phyloP scores from a whole-genome alignment of 257 asterid species.

The Solanum pimpinellifolium region DNA sequence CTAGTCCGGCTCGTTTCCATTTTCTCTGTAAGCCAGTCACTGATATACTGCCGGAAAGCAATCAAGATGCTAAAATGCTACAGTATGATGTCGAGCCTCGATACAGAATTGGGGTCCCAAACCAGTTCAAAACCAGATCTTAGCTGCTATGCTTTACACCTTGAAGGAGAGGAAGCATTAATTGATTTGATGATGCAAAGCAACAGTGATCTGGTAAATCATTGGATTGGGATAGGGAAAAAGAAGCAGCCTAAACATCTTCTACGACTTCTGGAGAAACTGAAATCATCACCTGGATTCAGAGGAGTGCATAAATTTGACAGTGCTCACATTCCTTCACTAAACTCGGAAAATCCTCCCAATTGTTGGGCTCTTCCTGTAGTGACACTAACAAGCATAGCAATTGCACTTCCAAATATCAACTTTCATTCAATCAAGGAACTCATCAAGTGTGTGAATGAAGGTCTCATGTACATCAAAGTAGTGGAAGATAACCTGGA shows the following conservation, averaged over 20 bases:
- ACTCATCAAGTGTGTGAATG: conserved; percentile 31
- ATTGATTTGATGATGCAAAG: conserved; percentile 44
- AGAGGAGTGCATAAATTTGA: conserved; percentile 53
- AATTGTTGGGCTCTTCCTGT: conserved; percentile 89
- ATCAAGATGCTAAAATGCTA: conserved; percentile 13
- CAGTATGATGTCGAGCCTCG: not conserved
- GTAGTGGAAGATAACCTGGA: conserved; percentile 38
- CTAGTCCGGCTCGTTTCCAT: conserved; percentile 40
- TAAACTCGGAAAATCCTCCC: conserved; percentile 53
- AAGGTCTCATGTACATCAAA: conserved; percentile 45
- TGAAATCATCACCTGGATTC: conserved; percentile 30
- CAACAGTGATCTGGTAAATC: conserved; percentile 34
- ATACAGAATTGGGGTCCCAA: conserved; percentile 19
- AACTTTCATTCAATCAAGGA: conserved; percentile 22
- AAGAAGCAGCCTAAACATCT: conserved; percentile 46
- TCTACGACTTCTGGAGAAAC: conserved; percentile 32
- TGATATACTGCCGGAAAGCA: conserved; percentile 18
- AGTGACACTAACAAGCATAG: conserved; percentile 71
- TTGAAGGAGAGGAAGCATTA: conserved; percentile 69
- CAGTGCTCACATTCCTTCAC: conserved; percentile 32
- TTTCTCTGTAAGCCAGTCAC: conserved; percentile 14
- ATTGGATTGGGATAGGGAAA: conserved; percentile 53
- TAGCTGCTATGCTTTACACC: conserved; percentile 48
- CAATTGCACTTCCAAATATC: conserved; percentile 32
- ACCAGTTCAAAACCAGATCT: conserved; percentile 29